Conservation (phyloP, 306 rosid species). For the Acacia acuminata region DNA sequence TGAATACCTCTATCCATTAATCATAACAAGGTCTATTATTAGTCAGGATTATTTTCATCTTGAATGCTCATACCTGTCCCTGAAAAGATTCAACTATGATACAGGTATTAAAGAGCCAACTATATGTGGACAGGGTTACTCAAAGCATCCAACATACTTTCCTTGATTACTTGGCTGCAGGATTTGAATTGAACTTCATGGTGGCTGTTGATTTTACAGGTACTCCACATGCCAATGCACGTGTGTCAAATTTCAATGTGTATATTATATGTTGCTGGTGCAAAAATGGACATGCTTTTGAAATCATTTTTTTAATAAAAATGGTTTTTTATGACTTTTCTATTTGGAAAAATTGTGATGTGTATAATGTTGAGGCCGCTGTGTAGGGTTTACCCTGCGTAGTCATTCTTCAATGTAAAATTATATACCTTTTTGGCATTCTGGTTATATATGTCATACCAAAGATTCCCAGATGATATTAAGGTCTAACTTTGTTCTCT, state of each 20-base stretch:
- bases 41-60: conserved; percentile 23
- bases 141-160: conserved; percentile 79
- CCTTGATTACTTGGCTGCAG: conserved; percentile 92
- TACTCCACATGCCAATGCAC: conserved; percentile 30
- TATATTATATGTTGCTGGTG: neutral
- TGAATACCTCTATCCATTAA: conserved; percentile 32
- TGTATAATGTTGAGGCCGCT: conserved; percentile 3
- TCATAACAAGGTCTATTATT: conserved; percentile 68
- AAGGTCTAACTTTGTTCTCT: conserved; percentile 34
- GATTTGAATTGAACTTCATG: conserved; percentile 93
- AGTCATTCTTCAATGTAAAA: conserved; percentile 13
- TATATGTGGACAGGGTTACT: conserved; percentile 74
- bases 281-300: neutral
- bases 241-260: neutral
- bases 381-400: neutral
- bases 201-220: conserved; percentile 97
- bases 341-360: neutral
- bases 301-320: neutral
- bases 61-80: conserved; percentile 20
- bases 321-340: neutral
- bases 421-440: neutral
- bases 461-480: conserved; percentile 14
- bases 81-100: conserved; percentile 35
- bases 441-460: conserved; percentile 27
- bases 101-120: conserved; percentile 80